These are phyloP conservation scores for Casaregolazyma lundiana DNA, from an alignment of 1,139 yeast genomes.

Conservation along the genomic window DNA sequence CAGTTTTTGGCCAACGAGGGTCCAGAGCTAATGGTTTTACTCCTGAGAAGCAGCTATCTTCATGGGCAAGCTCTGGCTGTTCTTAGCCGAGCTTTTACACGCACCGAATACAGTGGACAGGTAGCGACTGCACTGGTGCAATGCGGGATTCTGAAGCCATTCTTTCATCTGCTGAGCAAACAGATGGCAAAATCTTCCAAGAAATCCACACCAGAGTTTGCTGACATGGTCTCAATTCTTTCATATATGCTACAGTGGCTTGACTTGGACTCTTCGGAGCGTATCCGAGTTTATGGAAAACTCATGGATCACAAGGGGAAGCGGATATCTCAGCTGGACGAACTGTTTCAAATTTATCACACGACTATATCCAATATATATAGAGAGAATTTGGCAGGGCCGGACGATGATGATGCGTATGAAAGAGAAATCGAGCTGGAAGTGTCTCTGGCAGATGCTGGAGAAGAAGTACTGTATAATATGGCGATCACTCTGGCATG, in stretches of 20 bases:
- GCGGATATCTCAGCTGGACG: conserved; percentile 19
- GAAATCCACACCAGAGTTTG: neutral
- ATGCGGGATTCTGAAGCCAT: conserved; percentile 27
- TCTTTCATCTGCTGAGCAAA: conserved; percentile 21
- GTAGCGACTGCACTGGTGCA: conserved; percentile 26
- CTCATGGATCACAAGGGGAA: conserved; percentile 24
- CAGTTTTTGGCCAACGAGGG: conserved; percentile 32
- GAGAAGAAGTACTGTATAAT: conserved; percentile 23
- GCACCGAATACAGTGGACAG: conserved; percentile 21
- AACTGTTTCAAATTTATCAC: neutral
- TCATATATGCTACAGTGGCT: conserved; percentile 29
- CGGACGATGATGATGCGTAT: conserved; percentile 15
- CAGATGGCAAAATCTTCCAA: neutral
- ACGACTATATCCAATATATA: neutral
- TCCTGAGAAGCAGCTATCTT: conserved; percentile 23
- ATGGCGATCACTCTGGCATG: conserved; percentile 29
- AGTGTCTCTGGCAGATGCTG: conserved; percentile 25
- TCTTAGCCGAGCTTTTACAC: conserved; percentile 23
- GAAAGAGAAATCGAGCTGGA: conserved; percentile 20
- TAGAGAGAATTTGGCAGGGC: conserved; percentile 11
- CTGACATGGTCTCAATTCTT: conserved; percentile 21
- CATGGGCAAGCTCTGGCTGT: conserved; percentile 24
- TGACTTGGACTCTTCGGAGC: conserved; percentile 27
- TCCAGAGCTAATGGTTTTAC: conserved; percentile 29
- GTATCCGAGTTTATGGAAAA: conserved; percentile 28